A percentile compares a stretch with the other conserved stretches of the same genome.
These are phyloP conservation scores for Colletotrichum echinochloae DNA, from an alignment of 2,329 filamentous ascomycete genomes.

Conservation along the genomic window DNA sequence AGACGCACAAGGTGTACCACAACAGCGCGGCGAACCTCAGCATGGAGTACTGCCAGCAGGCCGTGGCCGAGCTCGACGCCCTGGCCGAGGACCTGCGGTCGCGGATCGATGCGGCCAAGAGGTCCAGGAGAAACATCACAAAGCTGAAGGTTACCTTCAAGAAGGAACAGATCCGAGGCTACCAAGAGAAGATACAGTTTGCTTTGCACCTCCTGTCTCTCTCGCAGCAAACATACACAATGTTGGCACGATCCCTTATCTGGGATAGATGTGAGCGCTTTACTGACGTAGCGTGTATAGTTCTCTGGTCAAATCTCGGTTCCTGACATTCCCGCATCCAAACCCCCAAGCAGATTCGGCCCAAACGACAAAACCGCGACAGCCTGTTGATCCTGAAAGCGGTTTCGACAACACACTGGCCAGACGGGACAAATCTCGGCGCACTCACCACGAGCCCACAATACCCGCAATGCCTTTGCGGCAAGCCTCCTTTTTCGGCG, in stretches of 20 bases:
- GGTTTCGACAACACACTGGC: fast-evolving
- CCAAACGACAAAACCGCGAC: neutral
- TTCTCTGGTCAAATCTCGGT: neutral
- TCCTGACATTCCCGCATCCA: no score
- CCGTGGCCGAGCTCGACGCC: neutral
- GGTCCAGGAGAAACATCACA: constrained; percentile 8
- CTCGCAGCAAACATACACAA: constrained; percentile 4
- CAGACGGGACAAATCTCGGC: fast-evolving
- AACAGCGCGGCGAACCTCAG: neutral
- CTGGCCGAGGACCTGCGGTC: constrained; percentile 3
- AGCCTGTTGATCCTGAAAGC: no score
- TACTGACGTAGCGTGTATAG: neutral
- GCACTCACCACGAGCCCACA: fast-evolving
- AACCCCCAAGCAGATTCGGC: neutral
- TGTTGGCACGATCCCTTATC: neutral
- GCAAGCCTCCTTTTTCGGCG: constrained; percentile 14
- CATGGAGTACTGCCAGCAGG: constrained; percentile 13
- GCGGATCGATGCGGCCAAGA: constrained; percentile 5
- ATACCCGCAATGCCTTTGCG: neutral
- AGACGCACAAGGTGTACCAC: no score
- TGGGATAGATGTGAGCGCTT: fast-evolving
- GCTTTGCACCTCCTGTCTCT: constrained; percentile 2
- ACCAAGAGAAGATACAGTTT: constrained; percentile 18
- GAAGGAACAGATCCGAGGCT: constrained; percentile 7
- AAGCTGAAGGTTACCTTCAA: constrained; percentile 28